Evolutionary conservation across 306 rosid species (phyloP).

Genomic region (Glycine latifolia): DNA sequence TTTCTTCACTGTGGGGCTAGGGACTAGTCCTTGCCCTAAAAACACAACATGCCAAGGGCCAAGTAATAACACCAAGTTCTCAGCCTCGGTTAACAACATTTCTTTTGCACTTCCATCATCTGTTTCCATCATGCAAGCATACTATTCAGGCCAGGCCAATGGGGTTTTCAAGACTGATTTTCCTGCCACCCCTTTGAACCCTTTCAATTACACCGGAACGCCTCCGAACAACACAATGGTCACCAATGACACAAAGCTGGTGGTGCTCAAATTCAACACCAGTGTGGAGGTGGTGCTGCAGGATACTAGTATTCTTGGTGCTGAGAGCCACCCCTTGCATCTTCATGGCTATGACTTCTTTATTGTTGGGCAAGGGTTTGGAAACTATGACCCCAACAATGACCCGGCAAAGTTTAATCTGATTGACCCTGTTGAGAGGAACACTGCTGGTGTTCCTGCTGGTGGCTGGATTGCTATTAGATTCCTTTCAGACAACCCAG

Average conservation of each 20-base stretch:
- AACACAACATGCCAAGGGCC: conserved; percentile 91
- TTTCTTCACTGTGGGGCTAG: conserved; percentile 79
- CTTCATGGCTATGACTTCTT: conserved; percentile 83
- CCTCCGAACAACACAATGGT: conserved; percentile 78
- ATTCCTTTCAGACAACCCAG: conserved; percentile 83
- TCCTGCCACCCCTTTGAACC: conserved; percentile 58
- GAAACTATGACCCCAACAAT: conserved; percentile 70
- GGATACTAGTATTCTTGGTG: conserved; percentile 70
- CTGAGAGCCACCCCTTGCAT: conserved; percentile 92
- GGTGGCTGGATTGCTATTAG: conserved; percentile 88
- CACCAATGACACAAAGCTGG: conserved; percentile 62
- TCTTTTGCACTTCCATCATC: conserved; percentile 75
- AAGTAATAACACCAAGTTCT: conserved; percentile 66
- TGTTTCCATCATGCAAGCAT: conserved; percentile 68
- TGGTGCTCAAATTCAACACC: conserved; percentile 71
- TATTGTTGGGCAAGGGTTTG: conserved; percentile 81
- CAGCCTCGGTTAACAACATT: conserved; percentile 72
- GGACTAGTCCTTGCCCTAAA: conserved; percentile 70
- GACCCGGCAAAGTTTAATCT: conserved; percentile 74
- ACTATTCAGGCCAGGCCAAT: conserved; percentile 54
- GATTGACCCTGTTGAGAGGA: conserved; percentile 77
- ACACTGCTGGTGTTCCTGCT: conserved; percentile 71
- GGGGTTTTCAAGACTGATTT: conserved; percentile 71
- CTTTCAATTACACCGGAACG: conserved; percentile 79
- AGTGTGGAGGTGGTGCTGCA: conserved; percentile 84